Evolutionary conservation across 1,139 yeast genomes (phyloP), one percentile per base, ranked within the genome.

Genomic region (Arxiozyma slooffiae): DNA sequence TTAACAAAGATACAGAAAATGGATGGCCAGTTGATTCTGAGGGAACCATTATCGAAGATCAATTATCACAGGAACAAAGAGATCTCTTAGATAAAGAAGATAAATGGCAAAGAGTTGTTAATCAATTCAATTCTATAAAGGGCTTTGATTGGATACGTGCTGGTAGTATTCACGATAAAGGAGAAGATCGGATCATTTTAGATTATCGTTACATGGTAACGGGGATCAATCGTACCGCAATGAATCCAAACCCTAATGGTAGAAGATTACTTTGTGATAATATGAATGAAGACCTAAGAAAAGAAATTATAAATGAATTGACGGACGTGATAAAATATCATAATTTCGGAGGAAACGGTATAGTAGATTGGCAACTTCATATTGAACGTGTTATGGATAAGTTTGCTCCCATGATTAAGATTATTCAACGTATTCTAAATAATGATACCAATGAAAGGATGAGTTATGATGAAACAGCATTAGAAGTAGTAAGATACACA

Each of bases 141-240:
- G 70, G 71, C 0, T 76, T 64, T 57, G 81, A 76, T 22, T 74
- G 74, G 60, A 52, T 71, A 4, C 60, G 60, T 46, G 71, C 77
- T 1, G 82, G 81, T 11, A 62, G 64, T 30, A 53, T 59, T 7
- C 76, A 70, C 39, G 72, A 77, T 56, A 63, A 67, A 36, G 74
- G 78, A 11, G 84, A 80, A 21, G 53, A 62, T 1, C 67, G 81
- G 53, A 67, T 79, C 11, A 56, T 66, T 44, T 57, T 79, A 17
- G 83, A 80, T 61, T 78, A 67, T 57, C 70, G 79, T 41, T 71
- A 75, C 16, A 60, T 76, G 60, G 73, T 74, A 2, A 76, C 82
- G 2, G 76, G 78, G 1, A 56, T 79, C 37, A 78, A 78, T 59
- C 68, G 67, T 55, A 75, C 81, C 0, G 71, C 64, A 53, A 56